Evolutionary conservation across 2,329 filamentous ascomycete genomes (phyloP), one percentile per base, ranked within the genome.

Genomic region (Colletotrichum plurivorum): DNA sequence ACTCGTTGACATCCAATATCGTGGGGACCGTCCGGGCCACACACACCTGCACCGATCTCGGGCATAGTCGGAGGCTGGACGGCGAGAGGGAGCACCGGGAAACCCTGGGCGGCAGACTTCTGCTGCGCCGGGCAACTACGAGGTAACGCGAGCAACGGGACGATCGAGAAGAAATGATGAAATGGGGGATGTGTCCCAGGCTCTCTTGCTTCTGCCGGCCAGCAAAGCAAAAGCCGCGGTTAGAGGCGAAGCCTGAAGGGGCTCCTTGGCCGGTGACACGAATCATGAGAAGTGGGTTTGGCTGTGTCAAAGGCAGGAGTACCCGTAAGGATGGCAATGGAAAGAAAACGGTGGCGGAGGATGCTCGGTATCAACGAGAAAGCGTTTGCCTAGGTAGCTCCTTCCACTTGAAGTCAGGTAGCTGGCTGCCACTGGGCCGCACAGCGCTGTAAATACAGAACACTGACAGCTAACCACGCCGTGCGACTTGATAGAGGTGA

Each of bases 281-380:
- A 69, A 56, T 69, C 67, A 69, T 69, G 67, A 67, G 67, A 67
- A 67, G 63, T 69, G 67, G 67, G 67, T 56, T 69, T 5, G 49
- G 36, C 39, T 56, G 63, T 69, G 56, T 69, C 62, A 67, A 67
- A 45, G 56, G 49, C 56, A 54, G 45, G 39, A 18, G 48, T 49
- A 53, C 16, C 41, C 43, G 36, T 56, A 67, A 61, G 55, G 62
- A 67, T 61, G 66, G 66, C 62, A 51, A 55, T 46, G 51, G 43
- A 3, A 36, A 49, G 53, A 39, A 13, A 31, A 48, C 16, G 20
- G 36, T 10, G 20, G 53, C 43, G 45, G 18, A 41, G 13, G 16
- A 27, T 59, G 25, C 3, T 43, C 41, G 16, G 16, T 20, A 57
- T 27, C 27, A 22, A 12, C 49, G n/a, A 15, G 5, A 43, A 10